Evolutionary conservation across 345 rosid genomes (phyloP).

Genomic region (Bruguiera sexangula): DNA sequence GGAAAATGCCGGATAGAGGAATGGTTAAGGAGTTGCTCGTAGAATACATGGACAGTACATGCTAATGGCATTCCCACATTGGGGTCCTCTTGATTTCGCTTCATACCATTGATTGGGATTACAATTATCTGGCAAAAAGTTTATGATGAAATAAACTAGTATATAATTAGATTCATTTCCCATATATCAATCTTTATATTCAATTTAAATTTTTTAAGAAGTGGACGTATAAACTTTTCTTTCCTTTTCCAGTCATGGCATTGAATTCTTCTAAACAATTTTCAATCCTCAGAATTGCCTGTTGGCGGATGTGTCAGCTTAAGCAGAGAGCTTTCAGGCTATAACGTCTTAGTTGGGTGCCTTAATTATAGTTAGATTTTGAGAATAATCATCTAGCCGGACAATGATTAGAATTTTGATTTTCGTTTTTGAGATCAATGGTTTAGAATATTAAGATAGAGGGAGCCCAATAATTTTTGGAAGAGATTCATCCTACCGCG

Average conservation of each 20-base stretch:
- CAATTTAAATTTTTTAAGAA: too few species aligned
- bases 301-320: too few species aligned
- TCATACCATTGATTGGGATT: neutral
- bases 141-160: neutral
- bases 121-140: neutral
- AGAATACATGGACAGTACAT: slow-evolving; percentile 77
- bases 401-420: too few species aligned
- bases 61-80: slow-evolving; percentile 29
- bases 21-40: slow-evolving; percentile 81
- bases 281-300: too few species aligned
- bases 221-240: neutral
- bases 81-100: slow-evolving; percentile 10
- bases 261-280: neutral
- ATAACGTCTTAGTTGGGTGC: too few species aligned
- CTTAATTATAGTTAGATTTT: too few species aligned
- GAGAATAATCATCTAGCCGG: too few species aligned
- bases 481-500: too few species aligned
- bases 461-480: too few species aligned
- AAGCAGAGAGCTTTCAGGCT: too few species aligned
- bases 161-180: neutral
- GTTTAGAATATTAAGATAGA: too few species aligned
- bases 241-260: neutral
- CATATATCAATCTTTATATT: neutral
- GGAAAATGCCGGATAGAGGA: slow-evolving; percentile 77
- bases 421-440: too few species aligned